phyloP scores from a whole-genome alignment of 805 yeast genomes.

The Hanseniaspora hatyaiensis region DNA sequence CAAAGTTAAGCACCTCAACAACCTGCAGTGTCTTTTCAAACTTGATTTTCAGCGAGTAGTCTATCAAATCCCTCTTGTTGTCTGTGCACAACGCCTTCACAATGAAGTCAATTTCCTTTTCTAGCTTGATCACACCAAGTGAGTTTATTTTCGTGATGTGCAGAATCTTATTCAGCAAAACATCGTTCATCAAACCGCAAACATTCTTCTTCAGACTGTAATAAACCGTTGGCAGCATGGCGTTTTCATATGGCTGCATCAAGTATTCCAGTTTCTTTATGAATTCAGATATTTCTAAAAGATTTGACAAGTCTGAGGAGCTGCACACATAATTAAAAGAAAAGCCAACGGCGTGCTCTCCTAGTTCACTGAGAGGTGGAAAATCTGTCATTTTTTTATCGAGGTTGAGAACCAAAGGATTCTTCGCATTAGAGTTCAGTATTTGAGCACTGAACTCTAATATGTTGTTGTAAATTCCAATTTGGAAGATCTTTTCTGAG shows the following conservation, averaged over 20 bases:
- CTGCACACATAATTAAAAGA: constrained; percentile 24
- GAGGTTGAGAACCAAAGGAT: background rate
- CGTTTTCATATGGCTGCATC: constrained; percentile 52
- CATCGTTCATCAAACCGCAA: constrained; percentile 41
- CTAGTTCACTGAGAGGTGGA: background rate
- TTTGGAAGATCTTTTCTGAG: constrained; percentile 35
- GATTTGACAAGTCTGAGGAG: constrained; percentile 30
- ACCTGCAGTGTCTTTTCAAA: constrained; percentile 77
- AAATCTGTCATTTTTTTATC: background rate
- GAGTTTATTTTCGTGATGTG: constrained; percentile 59
- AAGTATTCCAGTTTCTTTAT: constrained; percentile 52
- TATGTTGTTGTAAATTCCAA: constrained; percentile 18
- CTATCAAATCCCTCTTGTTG: constrained; percentile 25
- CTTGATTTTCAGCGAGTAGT: constrained; percentile 60
- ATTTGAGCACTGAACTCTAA: constrained; percentile 8
- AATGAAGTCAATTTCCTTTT: constrained; percentile 63
- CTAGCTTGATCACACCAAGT: constrained; percentile 71
- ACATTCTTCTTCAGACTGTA: constrained; percentile 37
- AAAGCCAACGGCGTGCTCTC: constrained; percentile 2
- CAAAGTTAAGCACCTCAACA: constrained; percentile 69
- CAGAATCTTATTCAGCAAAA: constrained; percentile 60
- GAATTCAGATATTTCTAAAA: constrained; percentile 38
- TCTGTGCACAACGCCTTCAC: constrained; percentile 64
- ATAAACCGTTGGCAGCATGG: constrained; percentile 45
- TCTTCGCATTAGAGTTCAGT: background rate